These are phyloP conservation scores for Stromatinia cepivora DNA, from an alignment of 2,329 filamentous ascomycete species.

Conservation along the genomic window DNA sequence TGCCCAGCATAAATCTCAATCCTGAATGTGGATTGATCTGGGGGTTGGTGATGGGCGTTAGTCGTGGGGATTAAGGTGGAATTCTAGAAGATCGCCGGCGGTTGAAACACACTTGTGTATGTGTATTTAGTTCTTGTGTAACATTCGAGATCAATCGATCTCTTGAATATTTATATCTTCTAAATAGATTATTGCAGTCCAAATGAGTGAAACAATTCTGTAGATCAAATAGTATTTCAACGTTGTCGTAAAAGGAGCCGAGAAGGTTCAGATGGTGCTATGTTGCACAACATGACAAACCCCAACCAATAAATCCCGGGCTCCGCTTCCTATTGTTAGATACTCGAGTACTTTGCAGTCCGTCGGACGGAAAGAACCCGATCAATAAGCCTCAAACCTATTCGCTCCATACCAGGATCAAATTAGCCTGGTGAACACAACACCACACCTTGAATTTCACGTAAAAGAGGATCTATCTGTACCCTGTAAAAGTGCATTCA, in stretches of 20 bases:
- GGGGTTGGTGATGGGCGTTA: neutral
- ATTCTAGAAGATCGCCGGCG: neutral
- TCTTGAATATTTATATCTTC: neutral
- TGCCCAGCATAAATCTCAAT: neutral
- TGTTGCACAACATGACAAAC: neutral
- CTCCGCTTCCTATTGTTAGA: neutral
- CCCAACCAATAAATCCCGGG: neutral
- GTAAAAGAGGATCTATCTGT: too few species aligned
- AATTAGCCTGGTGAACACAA: neutral
- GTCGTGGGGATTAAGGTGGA: too few species aligned
- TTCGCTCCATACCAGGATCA: too few species aligned
- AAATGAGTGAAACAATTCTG: neutral
- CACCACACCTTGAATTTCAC: neutral
- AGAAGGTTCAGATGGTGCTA: neutral
- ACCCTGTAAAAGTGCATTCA: too few species aligned
- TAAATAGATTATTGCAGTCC: neutral
- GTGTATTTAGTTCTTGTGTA: conserved; percentile 4
- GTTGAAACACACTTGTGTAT: neutral
- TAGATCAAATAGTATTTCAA: neutral
- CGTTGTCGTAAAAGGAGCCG: neutral
- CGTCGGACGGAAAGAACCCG: neutral
- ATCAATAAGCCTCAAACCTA: neutral
- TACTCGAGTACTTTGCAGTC: neutral
- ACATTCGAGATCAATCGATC: neutral
- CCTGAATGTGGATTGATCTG: neutral